These are phyloP conservation scores for Bryoglossum gracile DNA, from an alignment of 495 filamentous ascomycete species.

Conservation along the genomic window DNA sequence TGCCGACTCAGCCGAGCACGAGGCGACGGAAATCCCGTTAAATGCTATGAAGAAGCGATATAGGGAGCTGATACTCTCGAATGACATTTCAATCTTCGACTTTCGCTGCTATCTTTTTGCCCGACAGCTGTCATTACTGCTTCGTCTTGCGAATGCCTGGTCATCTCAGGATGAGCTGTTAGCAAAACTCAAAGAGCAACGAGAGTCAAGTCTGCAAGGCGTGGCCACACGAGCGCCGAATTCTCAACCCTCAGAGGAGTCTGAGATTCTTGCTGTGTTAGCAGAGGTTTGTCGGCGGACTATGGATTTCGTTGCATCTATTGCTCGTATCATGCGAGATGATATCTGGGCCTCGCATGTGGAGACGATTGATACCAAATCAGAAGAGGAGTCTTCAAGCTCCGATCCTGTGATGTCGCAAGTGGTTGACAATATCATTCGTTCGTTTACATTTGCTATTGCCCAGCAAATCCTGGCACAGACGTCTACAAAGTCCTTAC, in stretches of 20 bases:
- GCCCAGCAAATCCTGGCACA: slow-evolving; percentile 70
- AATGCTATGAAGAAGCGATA: slow-evolving; percentile 73
- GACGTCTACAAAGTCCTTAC: slow-evolving; percentile 60
- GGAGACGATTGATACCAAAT: slow-evolving; percentile 23
- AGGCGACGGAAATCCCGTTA: slow-evolving; percentile 52
- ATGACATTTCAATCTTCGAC: slow-evolving; percentile 94
- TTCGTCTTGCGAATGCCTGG: slow-evolving; percentile 70
- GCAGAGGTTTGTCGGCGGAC: slow-evolving; percentile 74
- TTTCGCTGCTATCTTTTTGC: slow-evolving; percentile 93
- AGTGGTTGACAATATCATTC: slow-evolving; percentile 73
- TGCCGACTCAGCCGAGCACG: slow-evolving; percentile 24
- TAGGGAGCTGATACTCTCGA: slow-evolving; percentile 87
- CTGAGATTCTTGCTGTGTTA: slow-evolving; percentile 68
- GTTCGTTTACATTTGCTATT: slow-evolving; percentile 77
- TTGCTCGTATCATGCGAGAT: slow-evolving; percentile 66
- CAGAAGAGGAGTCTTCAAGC: slow-evolving; percentile 2
- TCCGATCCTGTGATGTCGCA: slow-evolving; percentile 35
- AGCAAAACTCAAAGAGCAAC: slow-evolving; percentile 50
- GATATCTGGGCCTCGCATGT: slow-evolving; percentile 53
- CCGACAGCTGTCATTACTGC: slow-evolving; percentile 73
- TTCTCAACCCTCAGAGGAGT: slow-evolving; percentile 44
- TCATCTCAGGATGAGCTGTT: slow-evolving; percentile 49
- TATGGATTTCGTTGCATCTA: slow-evolving; percentile 71
- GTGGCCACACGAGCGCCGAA: slow-evolving; percentile 41
- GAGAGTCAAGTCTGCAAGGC: slow-evolving; percentile 43